Evolutionary conservation across 352 stramenopile genomes (phyloP), one percentile per base, ranked within the genome.

Genomic region (Blastocystis sp.): DNA sequence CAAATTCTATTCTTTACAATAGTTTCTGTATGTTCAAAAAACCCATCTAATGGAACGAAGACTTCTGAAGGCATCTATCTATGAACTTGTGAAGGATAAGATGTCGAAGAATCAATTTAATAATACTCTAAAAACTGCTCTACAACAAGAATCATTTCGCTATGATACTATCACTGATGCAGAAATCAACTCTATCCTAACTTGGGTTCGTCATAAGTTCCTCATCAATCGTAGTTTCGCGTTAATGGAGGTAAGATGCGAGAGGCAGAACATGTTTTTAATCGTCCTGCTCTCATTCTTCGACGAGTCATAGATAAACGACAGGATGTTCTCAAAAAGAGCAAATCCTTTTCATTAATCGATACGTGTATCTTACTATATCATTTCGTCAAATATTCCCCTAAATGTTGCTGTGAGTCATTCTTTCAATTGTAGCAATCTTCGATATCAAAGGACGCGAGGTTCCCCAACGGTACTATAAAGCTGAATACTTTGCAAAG

Each of bases 371-470:
- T n/a, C 11, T 27, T 44, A 33, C 30, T 51, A 7, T 37, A 56
- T 37, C 35, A 22, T 15, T 44, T 48, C 30, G 30, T 76, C 6
- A 76, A 76, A 24, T 76, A 53, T 19, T 37, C 44, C 35, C 64
- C 64, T n/a, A 44, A 48, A n/a, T 7, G 64, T 76, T 27, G 13
- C 6, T 5, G 30, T 27, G n/a, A 7, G 30, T 51, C 2, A 17
- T 13, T 19, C 1, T 15, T 22, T 76, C 6, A 22, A 22, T 48
- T 22, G 1, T 76, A 76, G 64, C 27, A 4, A 22, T 76, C 13
- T 76, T 76, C 42, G 64, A 54, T 7, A 76, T 76, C 5, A 76
- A 76, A 33, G 33, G 33, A n/a, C 35, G 64, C 19, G n/a, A 37
- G n/a, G 53, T 22, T 24, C 64, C 64, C 9, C 15, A 27, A 24